These are phyloP conservation scores for Aegilops umbellulata DNA, from an alignment of 176 grass and related monocot species.

Conservation along the genomic window DNA sequence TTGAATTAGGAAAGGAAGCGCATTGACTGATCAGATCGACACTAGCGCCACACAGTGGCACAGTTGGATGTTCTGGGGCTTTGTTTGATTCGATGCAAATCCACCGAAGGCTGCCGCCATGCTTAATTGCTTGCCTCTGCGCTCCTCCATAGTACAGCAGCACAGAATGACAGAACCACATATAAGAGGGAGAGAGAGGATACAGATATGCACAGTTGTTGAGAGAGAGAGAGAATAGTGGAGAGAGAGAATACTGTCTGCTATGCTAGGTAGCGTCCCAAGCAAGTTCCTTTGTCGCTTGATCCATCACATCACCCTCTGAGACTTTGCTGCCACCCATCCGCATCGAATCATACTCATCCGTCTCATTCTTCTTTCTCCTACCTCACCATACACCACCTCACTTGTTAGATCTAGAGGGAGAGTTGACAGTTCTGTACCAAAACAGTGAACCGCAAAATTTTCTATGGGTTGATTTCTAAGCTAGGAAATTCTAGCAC, in stretches of 20 bases:
- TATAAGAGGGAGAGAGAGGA: not conserved
- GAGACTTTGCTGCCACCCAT: slow-evolving; percentile 1
- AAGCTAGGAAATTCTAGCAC: not conserved
- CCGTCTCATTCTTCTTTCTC: not conserved
- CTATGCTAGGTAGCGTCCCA: not conserved
- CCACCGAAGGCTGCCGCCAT: not conserved
- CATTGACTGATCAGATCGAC: not conserved
- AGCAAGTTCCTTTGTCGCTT: slow-evolving; percentile 1
- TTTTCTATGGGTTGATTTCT: not conserved
- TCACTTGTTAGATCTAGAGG: not conserved
- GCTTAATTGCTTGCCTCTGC: not conserved
- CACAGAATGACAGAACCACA: not conserved
- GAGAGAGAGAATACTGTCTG: not conserved
- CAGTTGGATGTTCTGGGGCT: not conserved
- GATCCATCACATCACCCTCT: not conserved
- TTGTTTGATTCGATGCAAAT: not conserved
- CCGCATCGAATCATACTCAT: not conserved
- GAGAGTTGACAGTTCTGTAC: not conserved
- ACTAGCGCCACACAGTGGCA: not conserved
- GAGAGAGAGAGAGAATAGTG: too few species aligned
- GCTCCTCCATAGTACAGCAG: not conserved
- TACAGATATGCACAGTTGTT: too few species aligned
- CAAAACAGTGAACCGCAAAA: not conserved
- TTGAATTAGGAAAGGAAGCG: not conserved
- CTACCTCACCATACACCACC: too few species aligned